Percentiles rank a stretch among this genome's conserved stretches.
These are phyloP conservation scores for Kalaharituber pfeilii DNA, from an alignment of 2,329 filamentous ascomycete genomes.

Conservation along the genomic window DNA sequence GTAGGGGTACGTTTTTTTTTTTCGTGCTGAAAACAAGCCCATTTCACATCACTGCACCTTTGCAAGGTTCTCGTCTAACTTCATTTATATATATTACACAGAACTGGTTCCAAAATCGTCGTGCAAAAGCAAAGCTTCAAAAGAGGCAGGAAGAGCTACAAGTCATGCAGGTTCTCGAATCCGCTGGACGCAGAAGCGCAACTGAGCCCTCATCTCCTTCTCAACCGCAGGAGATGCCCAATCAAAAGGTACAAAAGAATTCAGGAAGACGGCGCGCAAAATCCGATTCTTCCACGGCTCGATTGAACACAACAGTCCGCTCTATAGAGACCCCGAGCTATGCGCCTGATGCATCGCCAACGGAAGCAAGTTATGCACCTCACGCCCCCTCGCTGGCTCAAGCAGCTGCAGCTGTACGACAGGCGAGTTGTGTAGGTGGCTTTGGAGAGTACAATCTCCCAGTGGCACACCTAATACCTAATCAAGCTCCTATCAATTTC, in stretches of 20 bases:
- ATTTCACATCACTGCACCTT: conserved; percentile 1
- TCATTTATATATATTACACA: conserved; percentile 4
- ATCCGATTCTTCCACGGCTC: background rate
- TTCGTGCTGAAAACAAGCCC: conserved; percentile 2
- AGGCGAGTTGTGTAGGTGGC: conserved; percentile 13
- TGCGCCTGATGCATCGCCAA: conserved; percentile 18
- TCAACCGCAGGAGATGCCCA: background rate
- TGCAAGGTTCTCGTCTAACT: conserved; percentile 2
- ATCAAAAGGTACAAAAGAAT: background rate
- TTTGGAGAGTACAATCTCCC: conserved; percentile 14
- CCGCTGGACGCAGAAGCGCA: conserved; percentile 15
- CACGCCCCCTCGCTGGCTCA: conserved; percentile 19
- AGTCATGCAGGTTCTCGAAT: conserved; percentile 17
- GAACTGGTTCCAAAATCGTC: conserved; percentile 18
- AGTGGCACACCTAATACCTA: conserved; percentile 12
- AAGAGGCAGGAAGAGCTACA: conserved; percentile 14
- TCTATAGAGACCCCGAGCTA: conserved; percentile 11
- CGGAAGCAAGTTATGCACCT: conserved; percentile 19
- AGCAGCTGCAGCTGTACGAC: conserved; percentile 14
- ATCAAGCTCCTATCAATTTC: conserved; percentile 10
- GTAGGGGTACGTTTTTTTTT: conserved; percentile 15
- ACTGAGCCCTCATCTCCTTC: conserved; percentile 6
- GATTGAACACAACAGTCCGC: conserved; percentile 8
- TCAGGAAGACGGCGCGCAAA: background rate
- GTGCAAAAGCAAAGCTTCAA: conserved; percentile 13